Conservation (phyloP, 1,284 basidiomycete species). For the Tilletia walkeri region DNA sequence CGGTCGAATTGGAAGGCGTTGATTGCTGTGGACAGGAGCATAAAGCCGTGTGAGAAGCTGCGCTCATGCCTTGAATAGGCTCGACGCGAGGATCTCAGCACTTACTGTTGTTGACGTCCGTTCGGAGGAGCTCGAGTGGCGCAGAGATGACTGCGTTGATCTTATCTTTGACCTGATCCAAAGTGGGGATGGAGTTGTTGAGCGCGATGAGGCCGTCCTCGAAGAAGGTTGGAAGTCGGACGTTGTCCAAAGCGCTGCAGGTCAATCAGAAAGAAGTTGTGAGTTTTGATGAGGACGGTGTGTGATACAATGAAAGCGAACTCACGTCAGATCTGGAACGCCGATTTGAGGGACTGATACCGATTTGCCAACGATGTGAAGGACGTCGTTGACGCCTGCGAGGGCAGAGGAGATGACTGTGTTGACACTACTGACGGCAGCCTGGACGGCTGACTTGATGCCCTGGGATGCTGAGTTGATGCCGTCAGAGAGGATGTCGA, state of each 20-base stretch:
- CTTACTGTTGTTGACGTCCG: slow-evolving; percentile 35
- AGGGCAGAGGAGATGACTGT: slow-evolving; percentile 26
- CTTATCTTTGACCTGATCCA: slow-evolving; percentile 71
- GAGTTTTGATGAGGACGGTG: slow-evolving; percentile 59
- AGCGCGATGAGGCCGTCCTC: slow-evolving; percentile 70
- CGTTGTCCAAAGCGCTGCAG: slow-evolving; percentile 72
- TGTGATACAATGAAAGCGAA: slow-evolving; percentile 16
- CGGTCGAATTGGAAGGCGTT: slow-evolving; percentile 32
- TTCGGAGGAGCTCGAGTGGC: slow-evolving; percentile 39
- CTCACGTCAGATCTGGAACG: slow-evolving; percentile 59
- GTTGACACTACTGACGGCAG: slow-evolving; percentile 33
- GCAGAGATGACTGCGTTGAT: slow-evolving; percentile 61
- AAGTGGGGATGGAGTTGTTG: slow-evolving; percentile 76
- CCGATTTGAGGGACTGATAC: slow-evolving; percentile 31
- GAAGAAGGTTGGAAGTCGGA: slow-evolving; percentile 78
- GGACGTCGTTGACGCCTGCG: slow-evolving; percentile 29
- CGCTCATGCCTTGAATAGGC: neutral
- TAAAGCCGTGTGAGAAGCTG: neutral
- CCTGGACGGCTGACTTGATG: slow-evolving; percentile 70
- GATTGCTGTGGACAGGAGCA: slow-evolving; percentile 24
- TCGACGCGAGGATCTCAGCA: neutral
- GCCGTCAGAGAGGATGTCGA: slow-evolving; percentile 64
- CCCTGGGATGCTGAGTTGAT: slow-evolving; percentile 71
- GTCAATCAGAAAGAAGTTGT: slow-evolving; percentile 71
- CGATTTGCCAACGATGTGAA: slow-evolving; percentile 33